phyloP scores from a whole-genome alignment of 129 eudicot species.

The Gnaphalium uliginosum region DNA sequence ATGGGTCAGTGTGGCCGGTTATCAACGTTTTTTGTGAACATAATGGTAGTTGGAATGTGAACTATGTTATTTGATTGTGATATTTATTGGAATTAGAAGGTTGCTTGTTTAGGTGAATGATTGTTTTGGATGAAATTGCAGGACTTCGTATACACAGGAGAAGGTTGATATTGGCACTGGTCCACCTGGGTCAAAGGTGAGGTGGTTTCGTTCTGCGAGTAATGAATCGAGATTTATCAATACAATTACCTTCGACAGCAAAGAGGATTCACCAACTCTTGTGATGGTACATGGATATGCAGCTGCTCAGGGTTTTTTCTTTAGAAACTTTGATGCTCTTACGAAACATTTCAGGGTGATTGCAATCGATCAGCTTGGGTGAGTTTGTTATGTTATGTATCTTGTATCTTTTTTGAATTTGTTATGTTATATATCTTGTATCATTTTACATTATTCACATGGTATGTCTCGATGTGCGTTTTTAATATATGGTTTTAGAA shows the following conservation, averaged over 20 bases:
- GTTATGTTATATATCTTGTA: neutral
- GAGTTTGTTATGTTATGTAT: constrained; percentile 22
- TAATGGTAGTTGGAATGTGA: too few species aligned
- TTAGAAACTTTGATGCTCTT: constrained; percentile 87
- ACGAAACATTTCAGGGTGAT: constrained; percentile 75
- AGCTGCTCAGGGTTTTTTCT: constrained; percentile 98
- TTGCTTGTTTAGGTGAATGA: constrained; percentile 7
- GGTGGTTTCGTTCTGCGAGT: constrained; percentile 91
- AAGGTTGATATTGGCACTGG: constrained; percentile 80
- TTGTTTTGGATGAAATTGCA: constrained; percentile 26
- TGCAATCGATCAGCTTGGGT: constrained; percentile 98
- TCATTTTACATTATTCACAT: neutral
- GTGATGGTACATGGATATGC: constrained; percentile 97
- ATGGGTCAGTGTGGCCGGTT: too few species aligned
- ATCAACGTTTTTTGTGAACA: too few species aligned
- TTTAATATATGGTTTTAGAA: neutral
- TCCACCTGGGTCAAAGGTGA: constrained; percentile 81
- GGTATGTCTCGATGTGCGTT: neutral
- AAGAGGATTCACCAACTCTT: constrained; percentile 75
- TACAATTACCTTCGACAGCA: constrained; percentile 77
- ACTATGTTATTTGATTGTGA: neutral
- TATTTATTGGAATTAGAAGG: constrained; percentile 10
- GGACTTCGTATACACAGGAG: constrained; percentile 71
- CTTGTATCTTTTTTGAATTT: neutral
- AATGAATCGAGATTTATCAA: constrained; percentile 77